Evolutionary conservation across 352 stramenopile species (phyloP).

Genomic region (Phytophthora colocasiae): DNA sequence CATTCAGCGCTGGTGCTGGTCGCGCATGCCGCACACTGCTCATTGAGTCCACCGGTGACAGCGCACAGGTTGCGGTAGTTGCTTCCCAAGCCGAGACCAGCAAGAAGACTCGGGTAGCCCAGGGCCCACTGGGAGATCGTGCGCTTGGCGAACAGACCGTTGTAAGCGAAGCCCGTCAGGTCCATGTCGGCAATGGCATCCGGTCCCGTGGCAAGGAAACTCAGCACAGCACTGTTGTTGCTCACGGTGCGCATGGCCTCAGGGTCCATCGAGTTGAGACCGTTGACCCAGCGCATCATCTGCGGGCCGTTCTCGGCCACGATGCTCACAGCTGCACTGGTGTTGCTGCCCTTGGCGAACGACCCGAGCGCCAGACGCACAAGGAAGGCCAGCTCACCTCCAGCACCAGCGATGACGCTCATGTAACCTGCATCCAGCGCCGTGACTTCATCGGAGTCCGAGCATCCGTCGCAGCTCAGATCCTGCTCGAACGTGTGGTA

Average conservation of each 20-base stretch:
- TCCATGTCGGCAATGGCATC: slow-evolving; percentile 45
- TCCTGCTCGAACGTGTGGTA: slow-evolving; percentile 66
- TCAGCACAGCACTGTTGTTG: slow-evolving; percentile 42
- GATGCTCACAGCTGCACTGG: slow-evolving; percentile 29
- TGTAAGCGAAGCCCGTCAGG: slow-evolving; percentile 57
- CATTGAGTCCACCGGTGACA: slow-evolving; percentile 43
- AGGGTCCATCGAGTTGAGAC: slow-evolving; percentile 65
- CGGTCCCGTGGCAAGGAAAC: slow-evolving; percentile 46
- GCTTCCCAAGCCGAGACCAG: slow-evolving; percentile 52
- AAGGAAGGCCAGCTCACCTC: slow-evolving; percentile 68
- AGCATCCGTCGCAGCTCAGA: slow-evolving; percentile 59
- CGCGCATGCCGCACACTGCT: slow-evolving; percentile 52
- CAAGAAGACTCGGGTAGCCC: slow-evolving; percentile 61
- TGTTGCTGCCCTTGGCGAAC: slow-evolving; percentile 48
- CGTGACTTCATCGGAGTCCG: slow-evolving; percentile 56
- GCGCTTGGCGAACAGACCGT: slow-evolving; percentile 62
- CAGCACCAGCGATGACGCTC: slow-evolving; percentile 69
- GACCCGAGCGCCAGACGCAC: slow-evolving; percentile 54
- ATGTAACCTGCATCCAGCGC: slow-evolving; percentile 70
- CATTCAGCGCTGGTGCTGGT: slow-evolving; percentile 42
- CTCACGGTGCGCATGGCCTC: slow-evolving; percentile 49
- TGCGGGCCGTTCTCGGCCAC: slow-evolving; percentile 53
- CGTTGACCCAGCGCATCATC: slow-evolving; percentile 77
- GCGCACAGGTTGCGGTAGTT: slow-evolving; percentile 53
- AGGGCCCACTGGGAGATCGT: slow-evolving; percentile 57